These are phyloP conservation scores for Xylaria nigripes DNA, from an alignment of 495 filamentous ascomycete genomes.

Conservation along the genomic window DNA sequence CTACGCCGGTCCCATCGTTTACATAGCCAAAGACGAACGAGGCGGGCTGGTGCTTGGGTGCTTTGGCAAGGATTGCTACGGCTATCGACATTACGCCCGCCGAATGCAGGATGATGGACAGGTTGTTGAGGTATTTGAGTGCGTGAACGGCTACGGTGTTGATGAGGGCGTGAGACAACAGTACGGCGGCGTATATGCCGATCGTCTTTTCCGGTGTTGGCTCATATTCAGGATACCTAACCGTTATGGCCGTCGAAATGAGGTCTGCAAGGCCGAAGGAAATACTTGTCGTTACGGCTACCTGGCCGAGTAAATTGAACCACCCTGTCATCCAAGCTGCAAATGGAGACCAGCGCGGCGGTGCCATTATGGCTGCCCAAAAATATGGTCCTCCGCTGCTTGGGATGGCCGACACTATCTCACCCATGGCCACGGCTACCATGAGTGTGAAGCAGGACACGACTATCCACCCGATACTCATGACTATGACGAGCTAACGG, in stretches of 20 bases:
- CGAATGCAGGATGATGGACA: constrained; percentile 41
- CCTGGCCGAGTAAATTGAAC: constrained; percentile 53
- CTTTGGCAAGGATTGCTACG: constrained; percentile 53
- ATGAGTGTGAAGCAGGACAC: constrained; percentile 52
- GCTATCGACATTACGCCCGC: constrained; percentile 28
- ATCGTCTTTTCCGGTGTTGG: constrained; percentile 47
- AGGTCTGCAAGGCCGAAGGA: constrained; percentile 56
- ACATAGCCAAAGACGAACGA: constrained; percentile 51
- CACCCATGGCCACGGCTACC: constrained; percentile 54
- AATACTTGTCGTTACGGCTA: constrained; percentile 61
- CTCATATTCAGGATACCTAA: constrained; percentile 43
- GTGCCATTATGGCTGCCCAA: constrained; percentile 56
- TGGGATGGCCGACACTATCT: constrained; percentile 59
- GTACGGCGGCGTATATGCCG: constrained; percentile 53
- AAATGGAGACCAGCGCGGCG: constrained; percentile 48
- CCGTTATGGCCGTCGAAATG: constrained; percentile 49
- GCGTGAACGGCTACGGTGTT: constrained; percentile 50
- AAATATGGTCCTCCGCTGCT: constrained; percentile 59
- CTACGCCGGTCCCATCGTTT: constrained; percentile 45
- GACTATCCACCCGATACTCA: constrained; percentile 46
- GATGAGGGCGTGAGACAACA: constrained; percentile 49
- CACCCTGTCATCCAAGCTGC: constrained; percentile 59
- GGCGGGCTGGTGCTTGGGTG: constrained; percentile 52
- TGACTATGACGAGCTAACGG: constrained; percentile 19
- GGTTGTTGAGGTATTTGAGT: constrained; percentile 42